Evolutionary conservation across 2,329 filamentous ascomycete genomes (phyloP).

Genomic region (Cytospora paraplurivora): DNA sequence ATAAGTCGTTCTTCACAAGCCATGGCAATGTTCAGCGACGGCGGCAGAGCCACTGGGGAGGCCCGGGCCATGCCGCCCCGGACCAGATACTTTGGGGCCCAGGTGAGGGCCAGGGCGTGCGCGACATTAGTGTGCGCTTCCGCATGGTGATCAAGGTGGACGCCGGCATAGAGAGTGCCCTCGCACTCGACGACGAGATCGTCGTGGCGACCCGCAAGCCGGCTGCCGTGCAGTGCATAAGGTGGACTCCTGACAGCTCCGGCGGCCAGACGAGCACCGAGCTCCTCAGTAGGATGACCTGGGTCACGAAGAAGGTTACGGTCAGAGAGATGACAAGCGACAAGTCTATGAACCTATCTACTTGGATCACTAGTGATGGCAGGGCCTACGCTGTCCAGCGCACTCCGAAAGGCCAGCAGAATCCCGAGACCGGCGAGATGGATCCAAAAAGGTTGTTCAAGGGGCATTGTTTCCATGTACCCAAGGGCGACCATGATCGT

Average conservation of each 20-base stretch:
- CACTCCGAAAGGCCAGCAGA: slow-evolving; percentile 46
- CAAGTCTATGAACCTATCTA: slow-evolving; percentile 91
- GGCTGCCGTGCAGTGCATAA: slow-evolving; percentile 93
- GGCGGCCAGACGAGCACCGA: slow-evolving; percentile 90
- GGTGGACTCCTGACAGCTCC: slow-evolving; percentile 82
- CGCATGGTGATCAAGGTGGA: slow-evolving; percentile 98
- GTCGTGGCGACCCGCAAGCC: slow-evolving; percentile 90
- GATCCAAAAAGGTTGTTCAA: slow-evolving; percentile 73
- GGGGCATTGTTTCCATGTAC: slow-evolving; percentile 86
- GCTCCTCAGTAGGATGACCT: slow-evolving; percentile 81
- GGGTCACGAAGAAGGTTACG: slow-evolving; percentile 75
- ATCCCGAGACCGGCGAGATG: slow-evolving; percentile 45
- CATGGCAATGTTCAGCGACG: slow-evolving; percentile 64
- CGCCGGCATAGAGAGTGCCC: slow-evolving; percentile 83
- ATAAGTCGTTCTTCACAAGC: slow-evolving; percentile 77
- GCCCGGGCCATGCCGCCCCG: slow-evolving; percentile 55
- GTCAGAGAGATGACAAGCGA: slow-evolving; percentile 90
- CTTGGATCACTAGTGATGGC: slow-evolving; percentile 89
- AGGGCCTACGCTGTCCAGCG: slow-evolving; percentile 90
- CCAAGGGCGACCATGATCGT: slow-evolving; percentile 58
- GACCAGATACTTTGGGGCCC: slow-evolving; percentile 71
- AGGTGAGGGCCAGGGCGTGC: slow-evolving; percentile 79
- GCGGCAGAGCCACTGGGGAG: slow-evolving; percentile 62
- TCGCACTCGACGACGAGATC: slow-evolving; percentile 90
- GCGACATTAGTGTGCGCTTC: slow-evolving; percentile 88